Evolutionary conservation across 108 stramenopile genomes (phyloP).

Genomic region (Chaetoceros tenuissimus): DNA sequence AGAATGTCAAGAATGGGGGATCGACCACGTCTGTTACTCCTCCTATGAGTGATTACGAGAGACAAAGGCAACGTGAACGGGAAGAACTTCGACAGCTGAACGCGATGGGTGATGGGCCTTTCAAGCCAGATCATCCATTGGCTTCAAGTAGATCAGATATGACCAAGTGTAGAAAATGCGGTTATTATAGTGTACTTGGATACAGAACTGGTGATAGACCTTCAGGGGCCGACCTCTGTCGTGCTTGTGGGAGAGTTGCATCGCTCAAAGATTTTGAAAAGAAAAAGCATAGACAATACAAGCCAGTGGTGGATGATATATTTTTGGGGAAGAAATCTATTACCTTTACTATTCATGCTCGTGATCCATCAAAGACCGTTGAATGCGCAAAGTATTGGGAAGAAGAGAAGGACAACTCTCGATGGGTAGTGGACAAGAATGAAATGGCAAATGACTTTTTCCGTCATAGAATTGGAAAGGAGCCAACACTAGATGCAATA

Average conservation of each 20-base stretch:
- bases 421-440: conserved; percentile 22
- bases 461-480: conserved; percentile 19
- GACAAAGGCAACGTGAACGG: neutral
- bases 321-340: conserved; percentile 17
- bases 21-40: neutral
- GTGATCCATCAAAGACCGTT: conserved; percentile 18
- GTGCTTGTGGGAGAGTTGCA: conserved; percentile 21
- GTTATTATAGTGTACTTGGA: conserved; percentile 3
- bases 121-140: conserved; percentile 2
- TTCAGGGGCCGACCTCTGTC: conserved; percentile 18
- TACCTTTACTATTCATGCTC: conserved; percentile 18
- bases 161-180: conserved; percentile 7
- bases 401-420: neutral
- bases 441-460: conserved; percentile 24
- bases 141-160: neutral
- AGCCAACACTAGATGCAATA: conserved; percentile 1
- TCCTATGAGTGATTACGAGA: neutral
- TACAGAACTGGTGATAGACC: neutral
- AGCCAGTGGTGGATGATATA: neutral
- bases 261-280: conserved; percentile 12
- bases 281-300: neutral
- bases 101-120: conserved; percentile 8
- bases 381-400: conserved; percentile 17
- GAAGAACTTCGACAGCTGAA: neutral
- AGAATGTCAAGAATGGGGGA: neutral